These are phyloP conservation scores for Aspergillus egyptiacus DNA, from an alignment of 495 filamentous ascomycete genomes.

Conservation along the genomic window DNA sequence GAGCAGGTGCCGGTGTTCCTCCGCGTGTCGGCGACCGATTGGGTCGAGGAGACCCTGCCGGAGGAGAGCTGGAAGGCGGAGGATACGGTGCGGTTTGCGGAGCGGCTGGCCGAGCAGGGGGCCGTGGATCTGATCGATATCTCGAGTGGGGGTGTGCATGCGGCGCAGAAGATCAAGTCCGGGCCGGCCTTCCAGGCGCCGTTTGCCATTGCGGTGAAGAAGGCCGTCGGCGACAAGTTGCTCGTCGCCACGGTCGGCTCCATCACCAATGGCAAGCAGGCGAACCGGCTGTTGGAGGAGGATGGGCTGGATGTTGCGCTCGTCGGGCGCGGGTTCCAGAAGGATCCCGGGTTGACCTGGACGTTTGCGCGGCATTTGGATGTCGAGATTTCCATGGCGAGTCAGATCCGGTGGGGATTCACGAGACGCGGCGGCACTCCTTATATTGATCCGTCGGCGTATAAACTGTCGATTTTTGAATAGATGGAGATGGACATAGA, in stretches of 20 bases:
- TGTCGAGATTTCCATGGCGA: conserved; percentile 50
- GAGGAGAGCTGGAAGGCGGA: conserved; percentile 52
- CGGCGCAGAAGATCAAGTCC: conserved; percentile 50
- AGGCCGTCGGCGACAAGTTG: conserved; percentile 55
- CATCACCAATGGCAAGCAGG: conserved; percentile 56
- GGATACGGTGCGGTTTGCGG: conserved; percentile 51
- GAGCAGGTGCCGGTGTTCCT: conserved; percentile 62
- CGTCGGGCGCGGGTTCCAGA: conserved; percentile 61
- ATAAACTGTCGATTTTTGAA: conserved; percentile 17
- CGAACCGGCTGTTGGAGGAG: conserved; percentile 52
- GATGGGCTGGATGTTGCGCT: conserved; percentile 55
- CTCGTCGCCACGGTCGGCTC: conserved; percentile 57
- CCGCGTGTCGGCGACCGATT: conserved; percentile 56
- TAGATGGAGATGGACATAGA: conserved; percentile 3
- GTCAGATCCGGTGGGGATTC: conserved; percentile 58
- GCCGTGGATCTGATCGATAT: conserved; percentile 62
- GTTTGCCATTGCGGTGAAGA: conserved; percentile 57
- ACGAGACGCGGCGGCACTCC: conserved; percentile 16
- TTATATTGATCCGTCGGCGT: conserved; percentile 15
- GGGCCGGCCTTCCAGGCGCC: conserved; percentile 60
- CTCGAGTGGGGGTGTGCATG: conserved; percentile 54
- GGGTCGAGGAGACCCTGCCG: conserved; percentile 47
- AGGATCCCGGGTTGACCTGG: conserved; percentile 60
- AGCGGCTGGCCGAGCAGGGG: conserved; percentile 48
- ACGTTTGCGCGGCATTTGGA: conserved; percentile 59